Base-by-base conservation (phyloP, 1,284 basidiomycete species). In the Moniliella sp. region DNA sequence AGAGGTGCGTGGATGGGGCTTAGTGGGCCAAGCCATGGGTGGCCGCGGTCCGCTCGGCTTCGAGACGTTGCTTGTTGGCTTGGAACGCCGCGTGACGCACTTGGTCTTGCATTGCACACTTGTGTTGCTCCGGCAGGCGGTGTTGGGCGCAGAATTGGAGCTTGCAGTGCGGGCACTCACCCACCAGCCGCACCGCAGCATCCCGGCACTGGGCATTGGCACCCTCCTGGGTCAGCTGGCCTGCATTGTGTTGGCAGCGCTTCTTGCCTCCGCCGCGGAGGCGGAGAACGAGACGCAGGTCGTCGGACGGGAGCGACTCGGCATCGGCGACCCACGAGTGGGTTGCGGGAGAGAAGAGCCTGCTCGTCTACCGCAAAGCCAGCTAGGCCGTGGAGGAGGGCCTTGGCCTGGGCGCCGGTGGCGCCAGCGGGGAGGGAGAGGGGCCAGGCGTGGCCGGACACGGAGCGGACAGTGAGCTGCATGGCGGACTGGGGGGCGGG, bases 331-430 rank as follows among this genome's bases (percentile, higher is more conserved):
- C 55, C 54, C 30, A 54, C 55, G 21, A 58, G 41, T 43, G 54
- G 52, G 46, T 56, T 58, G 17, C 55, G 53, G 5, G 51, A 56
- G 40, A 58, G 57, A 11, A 58, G 29, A 50, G 86, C 82, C 64
- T 93, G 86, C 66, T 93, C 83, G 68, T 91, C 84, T 49, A 81
- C 81, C 37, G 81, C 79, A 42, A 86, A 86, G 18, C 81, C 65
- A 48, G 67, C 67, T 59, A 68, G 67, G 57, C 67, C 67, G 50
- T 68, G 66, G 46, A 68, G 66, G 58, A 64, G 62, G 38, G 59
- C 55, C 44, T 59, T 59, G 40, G 57, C 56, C 32, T 59, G 57
- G 46, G 57, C 56, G 39, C 57, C 57, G 31, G 56, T 59, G 54
- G 57, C 56, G 30, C 48, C 51, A 32, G 56, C 55, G 49, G 62